phyloP scores from a whole-genome alignment of 345 rosid species.

The Salix caprea region DNA sequence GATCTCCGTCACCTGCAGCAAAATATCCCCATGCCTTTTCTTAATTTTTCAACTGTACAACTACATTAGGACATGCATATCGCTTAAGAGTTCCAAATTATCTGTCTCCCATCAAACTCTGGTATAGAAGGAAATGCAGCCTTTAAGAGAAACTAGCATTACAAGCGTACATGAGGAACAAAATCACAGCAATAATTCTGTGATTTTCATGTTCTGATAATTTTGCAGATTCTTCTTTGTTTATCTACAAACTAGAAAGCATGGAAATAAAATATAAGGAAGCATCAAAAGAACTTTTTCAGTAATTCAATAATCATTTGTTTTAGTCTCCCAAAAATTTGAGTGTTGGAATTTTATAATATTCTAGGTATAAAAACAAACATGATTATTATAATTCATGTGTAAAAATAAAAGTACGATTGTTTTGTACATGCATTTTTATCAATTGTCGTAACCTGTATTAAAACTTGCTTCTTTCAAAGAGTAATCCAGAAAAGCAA shows the following conservation, averaged over 20 bases:
- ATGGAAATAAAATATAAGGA: neutral
- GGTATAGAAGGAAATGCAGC: neutral
- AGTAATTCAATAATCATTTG: neutral
- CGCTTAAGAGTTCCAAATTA: neutral
- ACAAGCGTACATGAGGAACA: neutral
- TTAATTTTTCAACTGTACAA: neutral
- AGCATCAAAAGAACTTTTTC: neutral
- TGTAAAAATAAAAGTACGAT: too few relatives aligned
- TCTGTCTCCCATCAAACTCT: neutral
- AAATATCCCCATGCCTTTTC: conserved; percentile 10
- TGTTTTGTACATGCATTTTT: neutral
- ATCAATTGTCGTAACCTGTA: neutral
- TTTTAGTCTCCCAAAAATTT: neutral
- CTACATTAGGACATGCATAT: too few relatives aligned
- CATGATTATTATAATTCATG: too few relatives aligned
- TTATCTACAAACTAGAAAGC: neutral
- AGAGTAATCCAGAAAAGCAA: too few relatives aligned
- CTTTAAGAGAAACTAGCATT: neutral
- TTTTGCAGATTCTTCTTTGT: neutral
- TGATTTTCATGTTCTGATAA: neutral
- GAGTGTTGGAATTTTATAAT: neutral
- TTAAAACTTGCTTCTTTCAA: too few relatives aligned
- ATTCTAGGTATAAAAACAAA: neutral
- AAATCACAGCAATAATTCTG: neutral
- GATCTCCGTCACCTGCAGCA: conserved; percentile 77